Conservation (phyloP, 805 yeast species). For the Ogataea philodendri region DNA sequence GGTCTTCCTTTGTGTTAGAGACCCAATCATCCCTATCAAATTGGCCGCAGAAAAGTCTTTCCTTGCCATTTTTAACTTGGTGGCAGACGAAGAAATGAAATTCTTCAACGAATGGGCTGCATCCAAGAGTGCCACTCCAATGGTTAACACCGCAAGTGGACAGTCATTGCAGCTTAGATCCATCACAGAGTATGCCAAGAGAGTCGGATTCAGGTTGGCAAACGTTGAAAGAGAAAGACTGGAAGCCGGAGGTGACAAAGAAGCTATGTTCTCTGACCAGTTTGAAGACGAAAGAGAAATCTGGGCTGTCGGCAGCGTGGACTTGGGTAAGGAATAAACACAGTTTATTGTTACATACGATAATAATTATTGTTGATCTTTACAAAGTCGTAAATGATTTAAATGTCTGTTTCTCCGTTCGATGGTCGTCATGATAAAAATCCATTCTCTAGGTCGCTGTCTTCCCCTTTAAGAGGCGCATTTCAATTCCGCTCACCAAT, state of each 20-base stretch:
- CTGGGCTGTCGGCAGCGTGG: constrained; percentile 83
- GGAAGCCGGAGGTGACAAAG: constrained; percentile 87
- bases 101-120: constrained; percentile 66
- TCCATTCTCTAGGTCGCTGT: constrained; percentile 2
- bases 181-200: constrained; percentile 80
- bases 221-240: constrained; percentile 83
- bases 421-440: background rate
- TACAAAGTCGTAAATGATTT: too few species aligned
- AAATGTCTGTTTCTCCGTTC: too few species aligned
- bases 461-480: constrained; percentile 32
- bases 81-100: constrained; percentile 57
- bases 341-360: background rate
- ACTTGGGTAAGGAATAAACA: constrained; percentile 32
- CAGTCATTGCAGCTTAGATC: constrained; percentile 60
- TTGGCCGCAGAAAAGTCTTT: constrained; percentile 92
- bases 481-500: constrained; percentile 74
- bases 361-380: background rate
- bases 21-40: constrained; percentile 85
- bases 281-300: constrained; percentile 84
- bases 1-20: constrained; percentile 80
- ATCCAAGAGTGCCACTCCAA: constrained; percentile 35
- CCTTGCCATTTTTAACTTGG: constrained; percentile 66
- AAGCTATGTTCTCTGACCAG: constrained; percentile 78
- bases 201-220: constrained; percentile 88
- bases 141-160: constrained; percentile 45